Evolutionary conservation across 305 asterid genomes (phyloP).

Genomic region (Fraxinus nigra): DNA sequence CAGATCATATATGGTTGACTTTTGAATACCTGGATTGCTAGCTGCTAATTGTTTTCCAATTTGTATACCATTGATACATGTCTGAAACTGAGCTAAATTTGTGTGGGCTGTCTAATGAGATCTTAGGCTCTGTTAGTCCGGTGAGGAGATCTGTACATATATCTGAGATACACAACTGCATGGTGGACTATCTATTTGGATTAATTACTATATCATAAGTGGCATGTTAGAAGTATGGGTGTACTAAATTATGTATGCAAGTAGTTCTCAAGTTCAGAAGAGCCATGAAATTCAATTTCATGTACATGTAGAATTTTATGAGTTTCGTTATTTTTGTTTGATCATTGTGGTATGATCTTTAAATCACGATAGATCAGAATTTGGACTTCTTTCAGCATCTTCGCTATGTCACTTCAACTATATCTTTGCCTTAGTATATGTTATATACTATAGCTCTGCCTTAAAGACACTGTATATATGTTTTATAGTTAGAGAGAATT

Average conservation of each 20-base stretch:
- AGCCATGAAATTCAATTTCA: background rate
- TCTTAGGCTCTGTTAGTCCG: background rate
- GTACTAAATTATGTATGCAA: background rate
- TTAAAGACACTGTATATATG: slow-evolving; percentile 13
- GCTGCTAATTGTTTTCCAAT: background rate
- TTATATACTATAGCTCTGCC: background rate
- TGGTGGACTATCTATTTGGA: background rate
- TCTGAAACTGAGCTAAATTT: background rate
- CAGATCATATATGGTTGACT: background rate
- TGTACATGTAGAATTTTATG: background rate
- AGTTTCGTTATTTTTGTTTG: background rate
- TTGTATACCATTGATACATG: background rate
- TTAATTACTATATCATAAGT: background rate
- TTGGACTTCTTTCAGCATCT: background rate
- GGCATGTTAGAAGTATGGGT: background rate
- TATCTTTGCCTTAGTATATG: slow-evolving; percentile 2
- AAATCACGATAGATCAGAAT: slow-evolving; percentile 5
- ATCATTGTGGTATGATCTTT: slow-evolving; percentile 5
- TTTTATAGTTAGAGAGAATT: slow-evolving; percentile 66
- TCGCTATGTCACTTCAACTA: background rate
- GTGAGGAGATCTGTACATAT: background rate
- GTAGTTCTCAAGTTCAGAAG: background rate
- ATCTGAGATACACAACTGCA: background rate
- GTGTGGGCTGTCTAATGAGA: background rate
- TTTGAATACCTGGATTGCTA: background rate